Evolutionary conservation across 1,284 basidiomycete species (phyloP), one percentile per base, ranked within the genome.

Genomic region (Puccinia novopanici): DNA sequence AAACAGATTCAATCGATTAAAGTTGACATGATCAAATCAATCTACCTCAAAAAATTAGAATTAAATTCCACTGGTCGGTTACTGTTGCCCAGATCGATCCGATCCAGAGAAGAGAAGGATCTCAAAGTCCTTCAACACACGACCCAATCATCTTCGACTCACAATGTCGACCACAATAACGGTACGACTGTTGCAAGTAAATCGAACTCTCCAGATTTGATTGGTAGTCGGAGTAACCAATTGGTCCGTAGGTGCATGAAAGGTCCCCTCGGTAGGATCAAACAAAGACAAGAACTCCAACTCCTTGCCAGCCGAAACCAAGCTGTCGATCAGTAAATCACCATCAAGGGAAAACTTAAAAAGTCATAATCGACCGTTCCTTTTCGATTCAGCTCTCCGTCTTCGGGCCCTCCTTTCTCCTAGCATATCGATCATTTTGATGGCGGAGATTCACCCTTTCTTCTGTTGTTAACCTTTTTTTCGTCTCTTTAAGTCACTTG

Each of bases 1-100:
- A 70, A 78, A 78, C 40, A 67, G 13, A 78, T 78, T 55, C 61
- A 48, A 68, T 54, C 61, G 19, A 78, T 78, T 17, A 78, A 70
- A 78, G 54, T 67, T n/a, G 61, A 78, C 70, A 78, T 78, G 75
- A 78, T 78, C 52, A 78, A 78, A 70, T 78, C 75, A 40, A 78
- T 78, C 37, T 78, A 78, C 30, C 52, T 68, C 63, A 68, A 70
- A 59, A 78, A 78, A 70, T 54, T 78, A 30, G 75, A 78, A 45
- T 42, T 78, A 10, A 78, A 78, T 70, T 67, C 61, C 10, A 52
- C 65, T 15, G 75, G 75, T 12, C 37, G 75, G 27, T 70, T 78
- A 34, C 54, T 78, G 48, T 40, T 78, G 37, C 75, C 75, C 27
- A 68, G 70, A 77, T 67, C 50, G 54, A 67, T 77, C 45, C 37